Base-by-base conservation (phyloP, 2,329 filamentous ascomycete genomes). In the Fusarium heterosporum region DNA sequence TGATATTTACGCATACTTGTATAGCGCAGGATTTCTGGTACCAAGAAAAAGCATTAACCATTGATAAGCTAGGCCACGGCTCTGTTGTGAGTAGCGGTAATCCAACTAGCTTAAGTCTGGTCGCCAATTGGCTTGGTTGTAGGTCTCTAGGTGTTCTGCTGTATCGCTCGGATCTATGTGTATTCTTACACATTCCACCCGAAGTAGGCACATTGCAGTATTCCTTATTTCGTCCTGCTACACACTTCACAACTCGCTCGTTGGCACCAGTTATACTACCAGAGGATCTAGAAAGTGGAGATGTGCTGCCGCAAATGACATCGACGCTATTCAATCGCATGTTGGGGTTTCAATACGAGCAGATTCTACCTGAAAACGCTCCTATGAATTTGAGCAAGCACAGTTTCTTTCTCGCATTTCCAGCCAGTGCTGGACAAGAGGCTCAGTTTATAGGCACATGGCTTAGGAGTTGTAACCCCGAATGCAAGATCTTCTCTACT, bases 331-430 rank as follows among this genome's bases (percentile, higher is more conserved):
- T 76, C 28, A 60, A 74, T n/a, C 53, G 69, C 12, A 46, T 79
- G 16, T 68, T 80, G 12, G 73, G 69, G 4, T 68, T 79, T 17
- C 72, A 75, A 13, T 80, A 78, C 43, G 61, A 75, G 12, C 59
- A 68, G 10, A 73, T 80, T 2, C 50, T 76, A 25, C 70, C 75
- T 30, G 41, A 60, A 38, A 55, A 14, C 26, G 51, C 26, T 43
- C 45, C 61, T 28, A 51, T 61, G 19, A 64, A 51, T 12, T 57
- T 62, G 9, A 70, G 66, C 26, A 68, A 74, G 5, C 69, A 64
- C 28, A 46, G 50, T 25, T 83, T 87, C 64, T 87, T 82, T 61
- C 71, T 88, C 2, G 75, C 82, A 3, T 87, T 87, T 48, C 84
- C 85, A 1, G 67, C 71, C 0, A 75, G 77, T 3, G 75, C 76